phyloP scores from a whole-genome alignment of 2,329 filamentous ascomycete genomes.

The Chalaropsis thielavioides region DNA sequence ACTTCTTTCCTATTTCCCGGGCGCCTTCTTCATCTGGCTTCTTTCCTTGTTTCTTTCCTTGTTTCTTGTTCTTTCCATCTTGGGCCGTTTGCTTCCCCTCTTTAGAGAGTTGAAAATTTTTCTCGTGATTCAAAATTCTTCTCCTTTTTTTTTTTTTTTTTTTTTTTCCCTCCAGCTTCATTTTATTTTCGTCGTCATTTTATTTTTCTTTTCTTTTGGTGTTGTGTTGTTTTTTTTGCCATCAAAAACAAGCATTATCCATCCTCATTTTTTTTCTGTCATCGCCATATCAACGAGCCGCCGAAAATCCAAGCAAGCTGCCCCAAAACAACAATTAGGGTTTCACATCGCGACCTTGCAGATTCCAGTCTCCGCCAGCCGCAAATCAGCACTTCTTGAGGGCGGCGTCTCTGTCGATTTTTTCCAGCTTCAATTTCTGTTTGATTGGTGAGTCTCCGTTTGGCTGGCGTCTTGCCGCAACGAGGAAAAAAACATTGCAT shows the following conservation, averaged over 20 bases:
- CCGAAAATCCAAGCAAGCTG: background rate
- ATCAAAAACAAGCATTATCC: constrained; percentile 6
- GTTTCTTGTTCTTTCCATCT: constrained; percentile 4
- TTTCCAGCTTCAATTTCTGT: background rate
- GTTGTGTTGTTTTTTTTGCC: background rate
- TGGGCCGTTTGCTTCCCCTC: background rate
- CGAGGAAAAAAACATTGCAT: constrained; percentile 1
- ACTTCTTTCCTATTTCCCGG: background rate
- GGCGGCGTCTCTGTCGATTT: background rate
- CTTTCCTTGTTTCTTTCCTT: constrained; percentile 3
- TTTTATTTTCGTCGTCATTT: background rate
- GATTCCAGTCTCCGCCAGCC: background rate
- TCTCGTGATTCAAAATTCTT: constrained; percentile 1
- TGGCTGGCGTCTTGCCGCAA: background rate
- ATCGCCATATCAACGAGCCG: constrained; percentile 4
- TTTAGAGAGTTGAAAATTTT: background rate
- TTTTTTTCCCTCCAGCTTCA: background rate
- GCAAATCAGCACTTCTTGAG: background rate
- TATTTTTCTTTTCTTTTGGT: background rate
- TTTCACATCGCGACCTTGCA: background rate
- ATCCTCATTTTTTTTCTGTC: constrained; percentile 4
- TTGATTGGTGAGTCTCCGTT: background rate
- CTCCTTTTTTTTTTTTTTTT: background rate
- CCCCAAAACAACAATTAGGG: background rate
- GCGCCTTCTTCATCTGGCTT: background rate